A percentile compares a stretch with the other conserved stretches of the same genome.
phyloP scores from a whole-genome alignment of 768 basidiomycete genomes.

The Suillus fuscotomentosus region DNA sequence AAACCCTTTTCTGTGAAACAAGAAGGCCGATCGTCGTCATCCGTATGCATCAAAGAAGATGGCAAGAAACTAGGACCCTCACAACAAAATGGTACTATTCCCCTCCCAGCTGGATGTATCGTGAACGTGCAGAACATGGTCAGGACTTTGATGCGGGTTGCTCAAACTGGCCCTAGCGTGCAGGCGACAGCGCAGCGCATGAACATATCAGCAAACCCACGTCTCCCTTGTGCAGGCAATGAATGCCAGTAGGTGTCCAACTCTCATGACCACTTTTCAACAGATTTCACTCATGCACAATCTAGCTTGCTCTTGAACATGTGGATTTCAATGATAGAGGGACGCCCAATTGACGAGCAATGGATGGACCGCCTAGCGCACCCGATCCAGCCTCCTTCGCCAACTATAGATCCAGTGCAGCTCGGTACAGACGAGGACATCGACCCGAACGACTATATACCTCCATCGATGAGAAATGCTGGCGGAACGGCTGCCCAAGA shows the following conservation, averaged over 20 bases:
- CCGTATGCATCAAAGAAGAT: neutral
- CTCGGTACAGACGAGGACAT: neutral
- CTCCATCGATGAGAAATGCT: slow-evolving; percentile 8
- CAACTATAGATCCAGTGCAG: slow-evolving; percentile 4
- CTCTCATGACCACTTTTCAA: neutral
- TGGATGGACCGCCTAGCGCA: slow-evolving; percentile 17
- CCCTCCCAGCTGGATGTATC: slow-evolving; percentile 31
- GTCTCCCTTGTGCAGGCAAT: slow-evolving; percentile 48
- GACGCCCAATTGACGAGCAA: slow-evolving; percentile 47
- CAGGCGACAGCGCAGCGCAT: slow-evolving; percentile 35
- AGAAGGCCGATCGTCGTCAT: neutral
- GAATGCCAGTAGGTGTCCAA: slow-evolving; percentile 44
- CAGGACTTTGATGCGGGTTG: slow-evolving; percentile 36
- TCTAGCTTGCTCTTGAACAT: slow-evolving; percentile 40
- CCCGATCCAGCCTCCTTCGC: slow-evolving; percentile 15
- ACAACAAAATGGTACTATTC: neutral
- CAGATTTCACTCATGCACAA: slow-evolving; percentile 2
- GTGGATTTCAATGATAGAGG: slow-evolving; percentile 48
- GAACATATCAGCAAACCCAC: slow-evolving; percentile 29
- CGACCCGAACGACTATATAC: slow-evolving; percentile 18
- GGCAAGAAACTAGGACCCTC: neutral
- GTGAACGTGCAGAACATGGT: slow-evolving; percentile 42
- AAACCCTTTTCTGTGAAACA: slow-evolving; percentile 3
- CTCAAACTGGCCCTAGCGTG: slow-evolving; percentile 19
- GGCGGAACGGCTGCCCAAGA: slow-evolving; percentile 12